Evolutionary conservation across 495 filamentous ascomycete genomes (phyloP).

Genomic region (Neurospora sp.): DNA sequence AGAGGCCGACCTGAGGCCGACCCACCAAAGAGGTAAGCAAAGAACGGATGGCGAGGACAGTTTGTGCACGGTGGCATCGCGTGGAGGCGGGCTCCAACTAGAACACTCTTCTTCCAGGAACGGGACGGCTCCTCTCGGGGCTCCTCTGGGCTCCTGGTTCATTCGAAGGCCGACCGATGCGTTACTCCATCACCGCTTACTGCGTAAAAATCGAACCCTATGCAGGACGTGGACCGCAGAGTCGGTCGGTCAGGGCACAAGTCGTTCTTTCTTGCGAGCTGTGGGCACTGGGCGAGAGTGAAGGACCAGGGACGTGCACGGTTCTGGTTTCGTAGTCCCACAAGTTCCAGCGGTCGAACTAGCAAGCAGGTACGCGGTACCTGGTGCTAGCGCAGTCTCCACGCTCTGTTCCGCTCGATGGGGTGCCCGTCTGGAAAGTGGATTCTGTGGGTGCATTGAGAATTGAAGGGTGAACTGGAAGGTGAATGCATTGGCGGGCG

Average conservation of each 20-base stretch:
- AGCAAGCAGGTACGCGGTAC: neutral
- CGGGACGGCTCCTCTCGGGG: conserved; percentile 1
- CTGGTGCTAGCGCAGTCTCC: neutral
- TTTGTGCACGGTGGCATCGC: conserved; percentile 7
- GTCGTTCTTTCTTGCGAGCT: neutral
- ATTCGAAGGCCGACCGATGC: neutral
- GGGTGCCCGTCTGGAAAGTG: neutral
- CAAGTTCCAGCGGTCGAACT: neutral
- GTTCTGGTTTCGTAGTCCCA: neutral
- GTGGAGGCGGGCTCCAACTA: conserved; percentile 12
- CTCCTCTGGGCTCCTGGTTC: neutral
- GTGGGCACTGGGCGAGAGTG: neutral
- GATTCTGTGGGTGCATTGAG: neutral
- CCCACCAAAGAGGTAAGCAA: conserved; percentile 1
- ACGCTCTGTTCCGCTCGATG: neutral
- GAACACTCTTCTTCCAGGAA: neutral
- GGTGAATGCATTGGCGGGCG: neutral
- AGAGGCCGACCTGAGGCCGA: conserved; percentile 13
- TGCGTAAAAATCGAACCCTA: neutral
- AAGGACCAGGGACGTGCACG: neutral
- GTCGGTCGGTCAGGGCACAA: neutral
- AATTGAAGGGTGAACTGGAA: neutral
- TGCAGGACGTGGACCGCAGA: neutral
- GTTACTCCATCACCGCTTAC: neutral
- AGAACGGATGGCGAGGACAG: neutral